Evolutionary conservation across 176 grass and related monocot species (phyloP), one percentile per base, ranked within the genome.

Genomic region (Oryza glaberrima): DNA sequence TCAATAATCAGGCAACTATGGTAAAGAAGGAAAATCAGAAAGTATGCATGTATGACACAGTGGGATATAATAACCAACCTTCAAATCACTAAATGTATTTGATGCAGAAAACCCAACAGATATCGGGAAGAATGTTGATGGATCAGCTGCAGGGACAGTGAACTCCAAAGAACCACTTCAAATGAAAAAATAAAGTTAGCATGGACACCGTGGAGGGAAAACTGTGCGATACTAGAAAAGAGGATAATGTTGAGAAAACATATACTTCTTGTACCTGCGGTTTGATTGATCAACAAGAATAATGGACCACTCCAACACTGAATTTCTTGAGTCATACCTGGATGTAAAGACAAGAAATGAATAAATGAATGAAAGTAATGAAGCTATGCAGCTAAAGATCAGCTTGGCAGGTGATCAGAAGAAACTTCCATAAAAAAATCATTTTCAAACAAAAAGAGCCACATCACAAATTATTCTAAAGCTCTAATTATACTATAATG

Each of bases 101-200:
- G 90, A 77, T 36, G 94, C 90, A 79, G 92, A 86, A 87, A 94
- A 94, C 84, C 82, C 79, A 72, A 97, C 78, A 11, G 92, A 79
- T 68, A 97, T 97, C 11, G 94, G 94, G 28, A 92, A 97, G 82
- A 97, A 94, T 71, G 84, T 70, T 9, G 94, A 89, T 87, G 92
- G 73, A 65, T 94, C 92, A 71, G 87, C 83, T 71, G 88, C 86
- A 63, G 94, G 94, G 32, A 97, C 90, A 89, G 78, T 61, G 77
- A 97, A 97, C 79, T 97, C 94, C 92, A 97, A 87, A 72, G 94
- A 94, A 82, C 94, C 94, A 83, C 94, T 97, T 87, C 32, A 66
- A 73, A 92, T 25, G 26, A 72, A 78, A 78, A 67, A 36, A 5
- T 80, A 82, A 72, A 14, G 36, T 81, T 65, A 82, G 32, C 51